phyloP scores from a whole-genome alignment of 176 grass and related monocot species.

The Phyllostachys edulis region DNA sequence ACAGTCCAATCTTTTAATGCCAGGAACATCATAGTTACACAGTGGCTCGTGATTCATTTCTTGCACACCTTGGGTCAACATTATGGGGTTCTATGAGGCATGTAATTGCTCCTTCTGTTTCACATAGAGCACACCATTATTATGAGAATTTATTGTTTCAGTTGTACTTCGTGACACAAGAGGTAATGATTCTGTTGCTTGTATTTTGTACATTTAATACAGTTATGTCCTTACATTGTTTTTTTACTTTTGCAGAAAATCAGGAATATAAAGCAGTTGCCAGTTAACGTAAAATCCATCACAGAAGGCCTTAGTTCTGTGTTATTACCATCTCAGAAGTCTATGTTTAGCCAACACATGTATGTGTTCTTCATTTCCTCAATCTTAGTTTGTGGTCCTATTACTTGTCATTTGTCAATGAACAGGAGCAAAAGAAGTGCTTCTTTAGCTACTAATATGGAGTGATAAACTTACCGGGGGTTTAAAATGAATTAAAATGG shows the following conservation, averaged over 20 bases:
- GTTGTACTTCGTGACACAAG: slow-evolving; percentile 86
- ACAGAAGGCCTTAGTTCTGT: slow-evolving; percentile 77
- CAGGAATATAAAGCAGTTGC: slow-evolving; percentile 77
- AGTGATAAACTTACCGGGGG: background rate
- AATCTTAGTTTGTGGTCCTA: slow-evolving; percentile 1
- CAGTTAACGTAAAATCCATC: slow-evolving; percentile 73
- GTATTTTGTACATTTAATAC: background rate
- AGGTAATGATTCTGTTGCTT: slow-evolving; percentile 50
- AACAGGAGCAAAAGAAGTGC: background rate
- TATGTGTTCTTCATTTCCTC: slow-evolving; percentile 41
- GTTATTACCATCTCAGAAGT: slow-evolving; percentile 67
- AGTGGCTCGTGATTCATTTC: slow-evolving; percentile 88
- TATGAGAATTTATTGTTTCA: slow-evolving; percentile 96
- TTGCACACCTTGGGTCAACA: slow-evolving; percentile 83
- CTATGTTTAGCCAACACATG: slow-evolving; percentile 61
- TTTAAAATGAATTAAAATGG: slow-evolving; percentile 4
- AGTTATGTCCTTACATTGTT: slow-evolving; percentile 16
- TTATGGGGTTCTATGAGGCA: slow-evolving; percentile 93
- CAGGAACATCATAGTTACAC: slow-evolving; percentile 81
- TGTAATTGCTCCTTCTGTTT: slow-evolving; percentile 91
- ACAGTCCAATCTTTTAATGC: background rate
- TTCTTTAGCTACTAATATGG: background rate
- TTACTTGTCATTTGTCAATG: slow-evolving; percentile 13
- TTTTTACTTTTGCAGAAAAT: slow-evolving; percentile 54
- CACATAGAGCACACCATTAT: slow-evolving; percentile 80